A percentile compares a stretch with the other conserved stretches of the same genome.
Evolutionary conservation across 1,139 yeast genomes (phyloP).

Genomic region (Saccharomyces hybrid): DNA sequence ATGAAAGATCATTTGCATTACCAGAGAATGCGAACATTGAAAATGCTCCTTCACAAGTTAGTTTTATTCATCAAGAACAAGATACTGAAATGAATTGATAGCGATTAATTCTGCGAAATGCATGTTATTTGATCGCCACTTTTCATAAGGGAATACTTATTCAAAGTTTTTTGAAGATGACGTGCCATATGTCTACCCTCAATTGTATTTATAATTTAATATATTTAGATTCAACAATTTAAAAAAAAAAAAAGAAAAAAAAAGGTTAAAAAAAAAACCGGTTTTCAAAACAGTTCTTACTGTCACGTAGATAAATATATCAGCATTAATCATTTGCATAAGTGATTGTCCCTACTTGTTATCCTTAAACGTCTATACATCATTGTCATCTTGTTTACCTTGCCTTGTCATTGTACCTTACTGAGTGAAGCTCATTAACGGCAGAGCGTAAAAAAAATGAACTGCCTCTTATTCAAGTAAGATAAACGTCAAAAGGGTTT

Average conservation of each 20-base stretch:
- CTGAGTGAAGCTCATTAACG: not conserved
- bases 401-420: not conserved
- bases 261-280: constrained; percentile 6
- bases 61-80: constrained; percentile 17
- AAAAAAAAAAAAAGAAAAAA: constrained; percentile 14
- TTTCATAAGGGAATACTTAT: not conserved
- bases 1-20: constrained; percentile 65
- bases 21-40: constrained; percentile 62
- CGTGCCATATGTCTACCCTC: not conserved
- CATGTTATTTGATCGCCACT: not conserved
- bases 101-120: not conserved
- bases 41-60: constrained; percentile 49
- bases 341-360: constrained; percentile 10
- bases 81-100: constrained; percentile 26
- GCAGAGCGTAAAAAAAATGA: not conserved
- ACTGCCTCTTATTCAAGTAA: not conserved
- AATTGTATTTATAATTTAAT: constrained; percentile 1
- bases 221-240: constrained; percentile 8
- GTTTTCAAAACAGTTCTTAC: not conserved
- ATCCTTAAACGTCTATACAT: not conserved
- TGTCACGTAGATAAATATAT: not conserved
- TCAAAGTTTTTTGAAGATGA: not conserved
- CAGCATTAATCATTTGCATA: constrained; percentile 4
- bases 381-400: not conserved
- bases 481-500: not conserved